Conservation (phyloP, 2,329 filamentous ascomycete species). For the Penicillium sp. region DNA sequence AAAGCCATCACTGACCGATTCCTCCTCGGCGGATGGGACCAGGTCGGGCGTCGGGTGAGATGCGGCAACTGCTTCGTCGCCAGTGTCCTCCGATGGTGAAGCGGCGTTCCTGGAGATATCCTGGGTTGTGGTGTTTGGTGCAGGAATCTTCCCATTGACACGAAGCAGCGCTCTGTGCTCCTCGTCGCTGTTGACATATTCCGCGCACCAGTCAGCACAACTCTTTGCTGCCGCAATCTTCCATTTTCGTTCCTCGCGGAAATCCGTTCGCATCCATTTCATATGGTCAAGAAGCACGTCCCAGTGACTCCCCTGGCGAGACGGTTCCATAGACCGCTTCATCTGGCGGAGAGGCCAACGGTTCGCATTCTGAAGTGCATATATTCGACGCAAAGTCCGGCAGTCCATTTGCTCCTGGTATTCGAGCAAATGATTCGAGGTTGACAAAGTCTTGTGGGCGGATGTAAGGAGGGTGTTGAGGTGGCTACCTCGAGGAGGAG, state of each 20-base stretch:
- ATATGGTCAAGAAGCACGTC: slow-evolving; percentile 86
- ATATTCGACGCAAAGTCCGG: slow-evolving; percentile 79
- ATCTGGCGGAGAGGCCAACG: slow-evolving; percentile 91
- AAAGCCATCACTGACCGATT: slow-evolving; percentile 52
- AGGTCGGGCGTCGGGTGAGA: slow-evolving; percentile 65
- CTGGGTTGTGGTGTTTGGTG: slow-evolving; percentile 25
- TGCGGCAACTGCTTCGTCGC: slow-evolving; percentile 30
- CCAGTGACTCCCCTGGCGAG: slow-evolving; percentile 73
- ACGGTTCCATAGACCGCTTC: slow-evolving; percentile 78
- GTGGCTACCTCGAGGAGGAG: slow-evolving; percentile 52
- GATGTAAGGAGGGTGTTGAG: slow-evolving; percentile 73
- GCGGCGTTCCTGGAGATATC: slow-evolving; percentile 28
- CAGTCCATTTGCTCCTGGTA: slow-evolving; percentile 85
- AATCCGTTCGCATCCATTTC: slow-evolving; percentile 98
- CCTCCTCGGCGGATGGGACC: slow-evolving; percentile 62
- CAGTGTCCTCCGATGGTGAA: slow-evolving; percentile 35
- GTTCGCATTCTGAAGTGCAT: slow-evolving; percentile 84
- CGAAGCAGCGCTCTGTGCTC: slow-evolving; percentile 68
- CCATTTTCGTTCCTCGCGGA: slow-evolving; percentile 91
- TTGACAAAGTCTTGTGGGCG: slow-evolving; percentile 86
- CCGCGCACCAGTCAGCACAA: slow-evolving; percentile 77
- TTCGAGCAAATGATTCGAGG: slow-evolving; percentile 76
- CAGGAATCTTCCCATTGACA: slow-evolving; percentile 50
- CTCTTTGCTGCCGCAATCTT: slow-evolving; percentile 78
- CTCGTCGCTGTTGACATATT: slow-evolving; percentile 68